A percentile compares a stretch with the other conserved stretches of the same genome.
These are phyloP conservation scores for Tagetes erecta DNA, from an alignment of 129 eudicot genomes.

Conservation along the genomic window DNA sequence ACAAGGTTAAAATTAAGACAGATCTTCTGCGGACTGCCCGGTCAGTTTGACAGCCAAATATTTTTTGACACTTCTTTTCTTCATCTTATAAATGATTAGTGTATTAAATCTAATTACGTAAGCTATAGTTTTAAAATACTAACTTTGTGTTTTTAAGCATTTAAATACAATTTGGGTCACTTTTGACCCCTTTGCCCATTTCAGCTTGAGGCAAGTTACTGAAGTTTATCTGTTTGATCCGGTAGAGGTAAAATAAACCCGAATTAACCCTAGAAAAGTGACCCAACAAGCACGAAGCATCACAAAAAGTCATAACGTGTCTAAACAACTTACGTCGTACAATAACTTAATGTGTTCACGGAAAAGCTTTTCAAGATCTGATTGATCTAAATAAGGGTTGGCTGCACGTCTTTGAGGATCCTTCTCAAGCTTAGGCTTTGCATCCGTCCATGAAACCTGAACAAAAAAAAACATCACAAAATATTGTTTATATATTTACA, in stretches of 20 bases:
- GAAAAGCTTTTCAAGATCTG: constrained; percentile 93
- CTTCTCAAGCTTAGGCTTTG: constrained; percentile 84
- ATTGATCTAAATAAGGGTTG: constrained; percentile 74
- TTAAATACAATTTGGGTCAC: not conserved
- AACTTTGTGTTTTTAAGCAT: not conserved
- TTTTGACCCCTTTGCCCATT: not conserved
- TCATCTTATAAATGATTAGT: not conserved
- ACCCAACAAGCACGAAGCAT: not conserved
- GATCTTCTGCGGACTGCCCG: too few relatives aligned
- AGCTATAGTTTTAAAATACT: not conserved
- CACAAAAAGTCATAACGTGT: not conserved
- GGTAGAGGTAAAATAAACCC: not conserved
- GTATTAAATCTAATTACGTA: not conserved
- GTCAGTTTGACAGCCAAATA: not conserved
- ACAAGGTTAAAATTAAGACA: not conserved
- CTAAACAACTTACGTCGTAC: constrained; percentile 61
- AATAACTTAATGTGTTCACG: constrained; percentile 83
- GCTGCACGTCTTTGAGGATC: constrained; percentile 99
- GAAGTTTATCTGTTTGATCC: constrained; percentile 6
- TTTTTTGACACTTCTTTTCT: not conserved
- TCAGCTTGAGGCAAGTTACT: not conserved
- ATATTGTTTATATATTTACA: not conserved
- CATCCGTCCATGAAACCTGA: constrained; percentile 92
- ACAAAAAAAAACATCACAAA: constrained; percentile 1
- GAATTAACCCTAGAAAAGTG: not conserved